Evolutionary conservation across 305 asterid genomes (phyloP).

Genomic region (Fraxinus nigra): DNA sequence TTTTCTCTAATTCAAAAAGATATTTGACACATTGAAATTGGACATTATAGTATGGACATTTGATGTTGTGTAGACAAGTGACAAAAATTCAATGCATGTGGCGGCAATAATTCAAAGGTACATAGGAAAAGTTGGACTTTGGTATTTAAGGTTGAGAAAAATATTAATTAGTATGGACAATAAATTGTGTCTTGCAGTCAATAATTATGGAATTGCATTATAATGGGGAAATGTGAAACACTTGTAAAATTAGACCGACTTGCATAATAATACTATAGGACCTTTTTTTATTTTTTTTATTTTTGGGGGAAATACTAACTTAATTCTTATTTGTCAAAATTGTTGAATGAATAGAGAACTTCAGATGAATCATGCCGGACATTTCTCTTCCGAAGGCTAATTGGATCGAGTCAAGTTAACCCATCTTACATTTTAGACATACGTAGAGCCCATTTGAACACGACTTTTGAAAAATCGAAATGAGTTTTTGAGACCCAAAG

Average conservation of each 20-base stretch:
- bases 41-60: constrained; percentile 9
- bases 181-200: neutral
- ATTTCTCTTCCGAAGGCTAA: neutral
- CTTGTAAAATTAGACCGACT: too few species aligned
- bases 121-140: neutral
- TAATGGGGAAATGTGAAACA: neutral
- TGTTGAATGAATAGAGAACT: neutral
- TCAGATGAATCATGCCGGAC: too few species aligned
- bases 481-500: too few species aligned
- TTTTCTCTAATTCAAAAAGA: neutral
- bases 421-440: neutral
- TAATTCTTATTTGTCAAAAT: too few species aligned
- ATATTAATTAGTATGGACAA: neutral
- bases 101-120: constrained; percentile 18
- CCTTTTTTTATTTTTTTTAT: too few species aligned
- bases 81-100: neutral
- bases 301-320: neutral
- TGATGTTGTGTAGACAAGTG: neutral
- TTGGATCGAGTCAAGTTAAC: neutral
- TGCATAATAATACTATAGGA: neutral
- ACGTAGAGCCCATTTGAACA: neutral
- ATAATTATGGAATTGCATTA: constrained; percentile 10
- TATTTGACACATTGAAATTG: neutral
- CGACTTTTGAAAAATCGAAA: too few species aligned
- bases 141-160: constrained; percentile 21